Evolutionary conservation across 371 early-diverging fungal species (phyloP).

Genomic region (Rhizopus delemar): DNA sequence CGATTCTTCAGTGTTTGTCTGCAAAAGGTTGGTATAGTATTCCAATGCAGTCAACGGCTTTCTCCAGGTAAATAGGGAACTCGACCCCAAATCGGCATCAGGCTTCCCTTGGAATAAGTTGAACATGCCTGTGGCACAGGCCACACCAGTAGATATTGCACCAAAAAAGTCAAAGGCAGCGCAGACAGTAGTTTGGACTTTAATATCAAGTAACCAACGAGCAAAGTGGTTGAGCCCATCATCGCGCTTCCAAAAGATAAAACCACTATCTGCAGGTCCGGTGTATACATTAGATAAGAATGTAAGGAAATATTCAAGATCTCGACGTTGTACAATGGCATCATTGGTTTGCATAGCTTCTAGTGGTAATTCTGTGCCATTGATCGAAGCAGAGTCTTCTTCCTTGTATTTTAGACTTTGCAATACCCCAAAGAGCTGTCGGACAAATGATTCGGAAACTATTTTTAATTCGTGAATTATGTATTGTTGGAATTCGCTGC

Average conservation of each 20-base stretch:
- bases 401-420: constrained; percentile 71
- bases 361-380: not conserved
- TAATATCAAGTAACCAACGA: constrained; percentile 67
- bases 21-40: constrained; percentile 29
- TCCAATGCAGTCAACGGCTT: constrained; percentile 40
- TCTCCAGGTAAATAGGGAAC: constrained; percentile 45
- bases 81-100: constrained; percentile 18
- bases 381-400: constrained; percentile 55
- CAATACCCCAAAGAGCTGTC: constrained; percentile 55
- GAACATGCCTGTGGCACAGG: constrained; percentile 34
- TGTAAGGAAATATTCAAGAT: constrained; percentile 68
- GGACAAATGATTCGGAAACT: constrained; percentile 50
- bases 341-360: not conserved
- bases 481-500: constrained; percentile 52
- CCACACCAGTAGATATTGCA: constrained; percentile 41
- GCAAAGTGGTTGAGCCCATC: constrained; percentile 67
- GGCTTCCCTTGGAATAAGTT: constrained; percentile 32
- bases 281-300: constrained; percentile 72
- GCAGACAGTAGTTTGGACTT: constrained; percentile 30
- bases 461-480: constrained; percentile 55
- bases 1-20: constrained; percentile 13
- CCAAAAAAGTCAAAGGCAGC: constrained; percentile 43
- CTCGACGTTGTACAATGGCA: constrained; percentile 45
- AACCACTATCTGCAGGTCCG: constrained; percentile 72
- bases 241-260: constrained; percentile 74